Conservation (phyloP, 139 green algal species). For the Monoraphidium neglectum region DNA sequence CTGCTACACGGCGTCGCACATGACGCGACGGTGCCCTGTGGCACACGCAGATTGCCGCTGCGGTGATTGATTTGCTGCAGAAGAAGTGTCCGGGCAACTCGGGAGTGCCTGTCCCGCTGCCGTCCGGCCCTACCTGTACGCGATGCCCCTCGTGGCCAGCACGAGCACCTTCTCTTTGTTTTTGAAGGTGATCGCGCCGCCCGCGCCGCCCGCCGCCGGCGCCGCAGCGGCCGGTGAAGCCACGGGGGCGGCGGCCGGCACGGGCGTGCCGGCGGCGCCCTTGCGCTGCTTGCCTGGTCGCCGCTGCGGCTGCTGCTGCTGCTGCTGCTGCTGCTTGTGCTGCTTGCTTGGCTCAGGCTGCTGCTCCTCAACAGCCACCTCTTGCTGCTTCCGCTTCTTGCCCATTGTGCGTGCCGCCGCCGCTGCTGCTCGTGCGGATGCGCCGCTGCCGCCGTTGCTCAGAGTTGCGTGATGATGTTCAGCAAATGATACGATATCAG, state of each 20-base stretch:
- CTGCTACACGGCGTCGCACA: conserved; percentile 70
- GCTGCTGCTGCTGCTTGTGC: too few species aligned
- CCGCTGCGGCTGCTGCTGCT: too few species aligned
- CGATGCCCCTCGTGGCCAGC: conserved; percentile 81
- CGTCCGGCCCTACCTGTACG: conserved; percentile 50
- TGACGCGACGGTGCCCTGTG: not conserved
- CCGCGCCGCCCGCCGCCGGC: not conserved
- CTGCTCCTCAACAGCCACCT: too few species aligned
- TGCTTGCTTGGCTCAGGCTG: too few species aligned
- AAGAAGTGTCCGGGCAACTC: not conserved
- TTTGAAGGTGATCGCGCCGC: conserved; percentile 45
- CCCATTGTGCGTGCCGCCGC: too few species aligned
- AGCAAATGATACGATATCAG: not conserved
- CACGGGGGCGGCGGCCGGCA: not conserved
- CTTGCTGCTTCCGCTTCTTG: too few species aligned
- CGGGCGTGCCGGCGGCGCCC: not conserved
- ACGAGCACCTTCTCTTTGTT: conserved; percentile 94
- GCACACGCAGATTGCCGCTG: not conserved
- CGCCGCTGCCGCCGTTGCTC: not conserved
- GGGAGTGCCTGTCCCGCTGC: not conserved
- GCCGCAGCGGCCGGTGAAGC: too few species aligned
- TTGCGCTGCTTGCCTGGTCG: too few species aligned
- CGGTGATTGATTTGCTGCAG: not conserved
- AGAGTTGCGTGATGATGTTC: not conserved
- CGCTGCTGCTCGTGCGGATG: not conserved